Percentiles rank a stretch among this genome's conserved stretches.
phyloP scores from a whole-genome alignment of 2,329 filamentous ascomycete genomes.

The Calonectria montana region DNA sequence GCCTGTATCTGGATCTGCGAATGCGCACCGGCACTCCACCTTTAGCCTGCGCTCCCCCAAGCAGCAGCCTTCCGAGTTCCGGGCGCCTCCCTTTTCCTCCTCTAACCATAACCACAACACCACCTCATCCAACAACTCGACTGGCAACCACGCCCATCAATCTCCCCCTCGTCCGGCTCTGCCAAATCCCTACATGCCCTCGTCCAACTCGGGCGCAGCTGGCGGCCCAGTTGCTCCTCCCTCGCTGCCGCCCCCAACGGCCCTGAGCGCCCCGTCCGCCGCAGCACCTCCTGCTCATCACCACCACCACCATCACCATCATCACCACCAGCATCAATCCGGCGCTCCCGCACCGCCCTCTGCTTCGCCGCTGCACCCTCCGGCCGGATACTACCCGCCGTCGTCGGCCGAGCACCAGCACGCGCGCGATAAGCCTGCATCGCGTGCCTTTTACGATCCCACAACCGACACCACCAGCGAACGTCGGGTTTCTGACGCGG shows the following conservation, averaged over 20 bases:
- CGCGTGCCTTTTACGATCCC: slow-evolving; percentile 65
- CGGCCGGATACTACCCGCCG: slow-evolving; percentile 54
- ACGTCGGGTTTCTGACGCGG: slow-evolving; percentile 56
- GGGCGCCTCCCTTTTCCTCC: slow-evolving; percentile 46
- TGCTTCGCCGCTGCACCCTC: slow-evolving; percentile 57
- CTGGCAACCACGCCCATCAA: slow-evolving; percentile 45
- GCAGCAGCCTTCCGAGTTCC: slow-evolving; percentile 52
- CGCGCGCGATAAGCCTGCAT: slow-evolving; percentile 53
- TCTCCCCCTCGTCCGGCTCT: slow-evolving; percentile 46
- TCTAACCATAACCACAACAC: slow-evolving; percentile 43
- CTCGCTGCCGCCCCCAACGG: slow-evolving; percentile 46
- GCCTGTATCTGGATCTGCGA: slow-evolving; percentile 32
- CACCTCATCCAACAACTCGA: slow-evolving; percentile 41
- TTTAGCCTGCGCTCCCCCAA: slow-evolving; percentile 64
- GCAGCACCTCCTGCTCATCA: slow-evolving; percentile 30
- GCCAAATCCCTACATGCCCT: slow-evolving; percentile 51
- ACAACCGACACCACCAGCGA: slow-evolving; percentile 62
- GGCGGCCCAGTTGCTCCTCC: slow-evolving; percentile 45
- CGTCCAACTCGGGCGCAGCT: slow-evolving; percentile 45
- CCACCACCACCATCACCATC: slow-evolving; percentile 36
- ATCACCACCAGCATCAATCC: slow-evolving; percentile 41
- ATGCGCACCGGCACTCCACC: slow-evolving; percentile 54
- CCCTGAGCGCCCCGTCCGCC: slow-evolving; percentile 38
- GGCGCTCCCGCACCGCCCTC: slow-evolving; percentile 43
- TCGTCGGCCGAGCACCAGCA: slow-evolving; percentile 47